phyloP scores from a whole-genome alignment of 2,329 filamentous ascomycete species.

The Exophiala sp. region DNA sequence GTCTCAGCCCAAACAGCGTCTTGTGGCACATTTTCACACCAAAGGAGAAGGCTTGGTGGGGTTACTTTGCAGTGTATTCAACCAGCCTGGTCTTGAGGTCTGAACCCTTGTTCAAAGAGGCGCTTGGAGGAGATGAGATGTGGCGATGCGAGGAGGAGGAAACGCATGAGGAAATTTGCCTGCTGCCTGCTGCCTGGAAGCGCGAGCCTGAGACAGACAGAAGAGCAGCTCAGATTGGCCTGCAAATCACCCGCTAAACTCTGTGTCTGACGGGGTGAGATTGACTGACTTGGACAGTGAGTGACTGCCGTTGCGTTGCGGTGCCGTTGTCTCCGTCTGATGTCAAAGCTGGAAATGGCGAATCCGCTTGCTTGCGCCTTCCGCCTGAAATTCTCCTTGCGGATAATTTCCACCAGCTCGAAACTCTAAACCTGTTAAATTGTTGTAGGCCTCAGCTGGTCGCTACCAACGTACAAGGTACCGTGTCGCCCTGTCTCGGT shows the following conservation, averaged over 20 bases:
- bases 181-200: too few relatives aligned
- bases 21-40: conserved; percentile 18
- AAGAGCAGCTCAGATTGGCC: conserved; percentile 4
- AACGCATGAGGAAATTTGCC: not conserved
- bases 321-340: not conserved
- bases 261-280: conserved; percentile 4
- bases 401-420: not conserved
- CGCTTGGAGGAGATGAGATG: conserved; percentile 12
- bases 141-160: conserved; percentile 6
- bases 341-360: not conserved
- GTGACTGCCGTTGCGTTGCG: too few relatives aligned
- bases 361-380: not conserved
- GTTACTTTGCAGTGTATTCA: not conserved
- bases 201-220: not conserved
- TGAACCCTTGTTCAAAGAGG: conserved; percentile 6
- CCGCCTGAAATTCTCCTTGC: not conserved
- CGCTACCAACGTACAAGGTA: too few relatives aligned
- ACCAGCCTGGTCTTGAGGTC: not conserved
- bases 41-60: conserved; percentile 6
- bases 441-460: too few relatives aligned
- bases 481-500: too few relatives aligned
- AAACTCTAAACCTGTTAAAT: too few relatives aligned
- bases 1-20: conserved; percentile 19
- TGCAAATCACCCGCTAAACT: not conserved
- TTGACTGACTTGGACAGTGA: conserved; percentile 1